These are phyloP conservation scores for Zygoascus hellenicus DNA, from an alignment of 1,139 yeast genomes.

Conservation along the genomic window DNA sequence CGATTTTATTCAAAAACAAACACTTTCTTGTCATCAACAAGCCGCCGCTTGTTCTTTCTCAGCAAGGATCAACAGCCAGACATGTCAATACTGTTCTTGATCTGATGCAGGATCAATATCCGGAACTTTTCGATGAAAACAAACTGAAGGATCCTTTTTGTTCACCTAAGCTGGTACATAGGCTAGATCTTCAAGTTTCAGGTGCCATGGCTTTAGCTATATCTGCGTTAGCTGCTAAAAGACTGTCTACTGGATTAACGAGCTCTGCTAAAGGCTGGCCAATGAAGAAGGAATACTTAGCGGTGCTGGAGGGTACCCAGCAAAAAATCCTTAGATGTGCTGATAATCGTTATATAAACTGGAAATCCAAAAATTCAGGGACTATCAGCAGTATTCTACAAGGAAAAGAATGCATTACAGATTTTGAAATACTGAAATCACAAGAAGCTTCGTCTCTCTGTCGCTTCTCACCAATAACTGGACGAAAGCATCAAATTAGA, in stretches of 20 bases:
- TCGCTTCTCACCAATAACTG: constrained; percentile 38
- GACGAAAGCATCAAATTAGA: constrained; percentile 44
- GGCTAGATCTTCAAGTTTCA: constrained; percentile 28
- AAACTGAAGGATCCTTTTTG: constrained; percentile 19
- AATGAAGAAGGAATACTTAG: constrained; percentile 19
- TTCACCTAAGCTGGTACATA: constrained; percentile 27
- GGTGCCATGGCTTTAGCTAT: constrained; percentile 31
- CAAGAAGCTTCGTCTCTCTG: constrained; percentile 19
- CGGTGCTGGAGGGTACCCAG: constrained; percentile 13
- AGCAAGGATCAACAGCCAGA: constrained; percentile 16
- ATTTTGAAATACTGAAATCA: constrained; percentile 12
- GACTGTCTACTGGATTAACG: constrained; percentile 21
- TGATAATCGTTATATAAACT: constrained; percentile 2
- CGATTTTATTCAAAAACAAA: constrained; percentile 12
- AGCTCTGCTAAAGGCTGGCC: constrained; percentile 19
- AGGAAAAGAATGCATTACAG: constrained; percentile 19
- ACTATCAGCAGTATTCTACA: constrained; percentile 14
- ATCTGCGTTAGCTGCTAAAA: constrained; percentile 23
- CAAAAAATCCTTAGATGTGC: constrained; percentile 5
- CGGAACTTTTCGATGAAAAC: constrained; percentile 18
- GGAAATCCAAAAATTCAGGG: constrained; percentile 15
- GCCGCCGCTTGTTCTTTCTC: constrained; percentile 24
- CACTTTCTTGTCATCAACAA: constrained; percentile 26
- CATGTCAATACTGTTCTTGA: constrained; percentile 15
- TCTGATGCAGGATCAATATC: constrained; percentile 17